Base-by-base conservation (phyloP, 441 rosid genomes). In the Lepidium campestre region DNA sequence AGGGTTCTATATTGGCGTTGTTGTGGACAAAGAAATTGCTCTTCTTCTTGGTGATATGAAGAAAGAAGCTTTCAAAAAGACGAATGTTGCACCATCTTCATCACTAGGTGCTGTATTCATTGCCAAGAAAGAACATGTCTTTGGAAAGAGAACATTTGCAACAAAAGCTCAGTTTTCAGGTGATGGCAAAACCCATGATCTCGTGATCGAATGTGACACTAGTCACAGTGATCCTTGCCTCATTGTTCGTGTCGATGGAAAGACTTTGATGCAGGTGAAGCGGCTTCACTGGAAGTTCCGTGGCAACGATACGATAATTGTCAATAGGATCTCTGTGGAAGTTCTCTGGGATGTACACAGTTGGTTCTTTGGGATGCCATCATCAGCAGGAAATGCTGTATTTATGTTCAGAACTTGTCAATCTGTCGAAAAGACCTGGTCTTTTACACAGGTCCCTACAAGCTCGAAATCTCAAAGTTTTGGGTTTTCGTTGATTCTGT, bases 261-360 rank as follows among this genome's bases (percentile, higher is more conserved):
- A 86, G 86, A 75, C 74, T 3, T 87, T 84, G 70, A 75, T 93
- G 91, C 89, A 87, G 77, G 83, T 89, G 48, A 86, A 86, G 77
- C 75, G 89, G 70, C 82, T 93, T 50, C 82, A 79, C 67, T 93
- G 99, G 99, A 93, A 93, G 82, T 93, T 90, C 73, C 80, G 97
- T 12, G 96, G 97, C 14, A 93, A 93, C 66, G 76, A 80, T 56
- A 88, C 93, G 12, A 90, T 93, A 61, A 65, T 81, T 73, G 94
- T 90, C 48, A 95, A 93, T 77, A 94, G 91, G 46, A 74, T 83
- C n/a, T 84, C 90, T 4, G 91, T 93, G 15, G 96, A 93, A 75
- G 93, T 93, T 62, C 83, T 80, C 10, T 93, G 98, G 98, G 98
- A 93, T 79, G 91, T 93, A n/a, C 87, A 93, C 57, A 87, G 82